Conservation (phyloP, 2,329 filamentous ascomycete species). For the Fusarium sp. region DNA sequence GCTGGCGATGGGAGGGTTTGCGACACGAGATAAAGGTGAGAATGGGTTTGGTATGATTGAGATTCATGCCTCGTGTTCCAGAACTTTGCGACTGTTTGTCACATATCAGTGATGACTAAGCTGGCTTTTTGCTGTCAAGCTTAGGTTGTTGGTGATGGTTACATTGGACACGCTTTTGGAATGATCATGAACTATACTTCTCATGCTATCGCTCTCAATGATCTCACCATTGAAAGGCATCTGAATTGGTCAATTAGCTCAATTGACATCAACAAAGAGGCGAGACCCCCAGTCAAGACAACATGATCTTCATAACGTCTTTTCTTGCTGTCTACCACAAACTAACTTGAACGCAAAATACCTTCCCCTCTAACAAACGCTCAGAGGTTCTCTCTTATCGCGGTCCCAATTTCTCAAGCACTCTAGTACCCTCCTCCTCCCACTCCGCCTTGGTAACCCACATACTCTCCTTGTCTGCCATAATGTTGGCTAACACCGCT, state of each 20-base stretch:
- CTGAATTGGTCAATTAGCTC: neutral
- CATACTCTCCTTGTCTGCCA: slow-evolving; percentile 99
- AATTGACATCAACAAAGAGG: neutral
- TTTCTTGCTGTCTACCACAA: slow-evolving; percentile 39
- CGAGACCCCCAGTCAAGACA: neutral
- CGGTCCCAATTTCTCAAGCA: slow-evolving; percentile 91
- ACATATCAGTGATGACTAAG: slow-evolving; percentile 31
- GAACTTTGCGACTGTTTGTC: slow-evolving; percentile 20
- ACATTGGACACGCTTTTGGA: neutral
- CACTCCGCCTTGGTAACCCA: slow-evolving; percentile 98
- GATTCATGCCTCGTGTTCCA: slow-evolving; percentile 13
- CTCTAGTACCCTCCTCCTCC: slow-evolving; percentile 87
- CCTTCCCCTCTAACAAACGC: slow-evolving; percentile 23
- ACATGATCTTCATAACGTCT: slow-evolving; percentile 25
- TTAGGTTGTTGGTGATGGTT: slow-evolving; percentile 10
- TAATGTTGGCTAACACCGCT: slow-evolving; percentile 96
- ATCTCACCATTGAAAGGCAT: accelerated
- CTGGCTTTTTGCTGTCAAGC: neutral
- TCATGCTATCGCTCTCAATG: neutral
- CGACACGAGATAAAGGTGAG: neutral
- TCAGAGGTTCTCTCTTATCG: slow-evolving; percentile 62
- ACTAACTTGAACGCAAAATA: slow-evolving; percentile 34
- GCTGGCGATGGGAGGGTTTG: neutral
- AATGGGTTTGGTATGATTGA: slow-evolving; percentile 10
- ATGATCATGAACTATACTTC: neutral